Base-by-base conservation (phyloP, 2,329 filamentous ascomycete species). In the Phyllosticta citribraziliensis region DNA sequence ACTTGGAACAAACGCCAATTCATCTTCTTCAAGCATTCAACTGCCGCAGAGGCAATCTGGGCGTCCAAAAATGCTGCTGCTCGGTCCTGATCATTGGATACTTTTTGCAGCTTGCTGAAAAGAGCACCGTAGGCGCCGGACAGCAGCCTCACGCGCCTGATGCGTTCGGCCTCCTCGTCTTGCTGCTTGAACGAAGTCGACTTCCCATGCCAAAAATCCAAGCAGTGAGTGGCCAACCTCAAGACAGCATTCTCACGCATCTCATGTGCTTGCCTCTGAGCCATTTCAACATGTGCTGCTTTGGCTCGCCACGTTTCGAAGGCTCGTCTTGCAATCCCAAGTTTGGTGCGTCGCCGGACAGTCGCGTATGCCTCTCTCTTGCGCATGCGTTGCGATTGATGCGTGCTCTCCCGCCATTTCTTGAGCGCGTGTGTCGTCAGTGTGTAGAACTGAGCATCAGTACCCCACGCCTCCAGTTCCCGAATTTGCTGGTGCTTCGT, bases 1-100 rank as follows among this genome's bases (percentile, higher is more conserved):
- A 82, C 72, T 51, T 83, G 81, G 71, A 85, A 85, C 2, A 82
- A 72, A 8, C 78, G 78, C 71, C 84, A 80, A 58, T 81, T 82
- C n/a, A 85, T 71, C 66, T 79, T 82, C 67, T 81, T 82, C 61
- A 85, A 72, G 24, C 75, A 76, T 14, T 72, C 72, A 11, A 75
- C 74, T 14, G 81, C 78, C 3, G 77, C 70, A 24, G 76, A 71
- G 12, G 80, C 75, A 4, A 78, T 71, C 52, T 77, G 78, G 62
- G 80, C 74, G 25, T 78, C 75, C 57, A 76, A 69, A 40, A 82
- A 73, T 1, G 73, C 69, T 2, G 73, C 63, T 12, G 82, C 82
- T 14, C 52, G 52, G 14, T 57, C 55, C 5, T 54, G 51, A 14
- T 66, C 79, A 75, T 24, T 76, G 58, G 2, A 75, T 68, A 60